phyloP scores from a whole-genome alignment of 805 yeast species.

The Ogataea parapolymorpha region DNA sequence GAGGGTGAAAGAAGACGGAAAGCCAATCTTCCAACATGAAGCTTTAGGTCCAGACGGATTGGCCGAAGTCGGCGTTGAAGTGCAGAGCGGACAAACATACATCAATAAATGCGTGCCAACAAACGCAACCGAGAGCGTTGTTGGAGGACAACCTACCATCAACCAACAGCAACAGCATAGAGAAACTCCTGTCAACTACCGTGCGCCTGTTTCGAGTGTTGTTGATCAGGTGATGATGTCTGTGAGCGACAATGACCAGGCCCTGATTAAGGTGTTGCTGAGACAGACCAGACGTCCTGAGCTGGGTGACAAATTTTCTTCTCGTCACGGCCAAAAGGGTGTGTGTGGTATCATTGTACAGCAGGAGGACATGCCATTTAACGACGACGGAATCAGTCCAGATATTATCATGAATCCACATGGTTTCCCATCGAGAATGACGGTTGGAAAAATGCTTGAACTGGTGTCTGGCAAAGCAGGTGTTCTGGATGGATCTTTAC shows the following conservation, averaged over 20 bases:
- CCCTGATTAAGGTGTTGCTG: conserved; percentile 83
- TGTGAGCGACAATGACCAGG: conserved; percentile 92
- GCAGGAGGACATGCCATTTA: conserved; percentile 95
- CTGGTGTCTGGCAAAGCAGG: conserved; percentile 97
- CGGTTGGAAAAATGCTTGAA: conserved; percentile 98
- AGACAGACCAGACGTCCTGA: conserved; percentile 98
- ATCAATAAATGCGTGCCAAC: conserved; percentile 92
- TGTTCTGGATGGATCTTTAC: conserved; percentile 83
- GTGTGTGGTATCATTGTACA: conserved; percentile 97
- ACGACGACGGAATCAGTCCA: conserved; percentile 86
- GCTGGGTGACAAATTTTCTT: conserved; percentile 94
- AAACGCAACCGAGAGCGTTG: conserved; percentile 67
- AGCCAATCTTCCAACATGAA: conserved; percentile 82
- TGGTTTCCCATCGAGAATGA: conserved; percentile 99
- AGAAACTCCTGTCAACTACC: conserved; percentile 87
- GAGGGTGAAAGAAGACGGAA: conserved; percentile 77
- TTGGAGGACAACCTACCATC: conserved; percentile 36
- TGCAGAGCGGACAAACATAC: conserved; percentile 90
- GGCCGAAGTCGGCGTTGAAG: conserved; percentile 91
- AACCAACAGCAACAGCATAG: conserved; percentile 52
- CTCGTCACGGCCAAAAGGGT: conserved; percentile 98
- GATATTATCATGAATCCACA: conserved; percentile 99
- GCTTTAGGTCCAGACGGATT: conserved; percentile 92
- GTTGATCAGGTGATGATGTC: conserved; percentile 98
- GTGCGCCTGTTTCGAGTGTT: conserved; percentile 93